These are phyloP conservation scores for Talaromyces sp. DNA, from an alignment of 2,329 filamentous ascomycete species.

Conservation along the genomic window DNA sequence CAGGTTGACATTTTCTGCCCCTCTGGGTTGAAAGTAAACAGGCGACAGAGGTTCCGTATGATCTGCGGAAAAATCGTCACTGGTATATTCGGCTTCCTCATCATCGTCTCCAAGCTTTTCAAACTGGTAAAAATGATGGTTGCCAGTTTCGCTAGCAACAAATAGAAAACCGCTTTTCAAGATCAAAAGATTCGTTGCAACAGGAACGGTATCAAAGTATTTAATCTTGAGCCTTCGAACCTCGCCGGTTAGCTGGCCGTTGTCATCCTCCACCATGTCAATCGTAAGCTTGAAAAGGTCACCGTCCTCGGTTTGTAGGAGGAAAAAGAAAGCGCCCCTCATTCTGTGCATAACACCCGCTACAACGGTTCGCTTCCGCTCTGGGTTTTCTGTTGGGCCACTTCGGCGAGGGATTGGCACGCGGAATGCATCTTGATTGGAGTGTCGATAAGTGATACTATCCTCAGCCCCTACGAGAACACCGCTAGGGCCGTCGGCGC, in stretches of 20 bases:
- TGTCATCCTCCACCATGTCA: conserved; percentile 77
- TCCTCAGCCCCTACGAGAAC: conserved; percentile 93
- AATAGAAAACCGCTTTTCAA: conserved; percentile 95
- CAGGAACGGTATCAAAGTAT: conserved; percentile 94
- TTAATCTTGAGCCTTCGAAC: conserved; percentile 85
- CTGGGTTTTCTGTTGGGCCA: conserved; percentile 86
- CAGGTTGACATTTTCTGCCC: conserved; percentile 74
- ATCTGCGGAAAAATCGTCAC: conserved; percentile 76
- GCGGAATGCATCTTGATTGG: conserved; percentile 83
- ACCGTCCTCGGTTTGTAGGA: conserved; percentile 94
- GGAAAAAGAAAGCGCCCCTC: conserved; percentile 94
- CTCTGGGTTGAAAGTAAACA: conserved; percentile 78
- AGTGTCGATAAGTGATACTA: conserved; percentile 94
- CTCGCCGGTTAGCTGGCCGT: conserved; percentile 73
- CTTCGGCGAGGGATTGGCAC: conserved; percentile 83
- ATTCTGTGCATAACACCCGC: conserved; percentile 97
- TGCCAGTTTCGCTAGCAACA: conserved; percentile 85
- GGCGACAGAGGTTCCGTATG: conserved; percentile 67
- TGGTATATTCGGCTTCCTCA: conserved; percentile 79
- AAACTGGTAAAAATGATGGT: conserved; percentile 94
- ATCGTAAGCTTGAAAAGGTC: conserved; percentile 96
- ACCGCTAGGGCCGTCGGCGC: conserved; percentile 87
- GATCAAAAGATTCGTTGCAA: conserved; percentile 83
- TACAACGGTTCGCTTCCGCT: conserved; percentile 80
- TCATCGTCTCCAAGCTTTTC: conserved; percentile 96